Evolutionary conservation across 177 flowering plant genomes (phyloP).

Genomic region (Vitis hybrid): DNA sequence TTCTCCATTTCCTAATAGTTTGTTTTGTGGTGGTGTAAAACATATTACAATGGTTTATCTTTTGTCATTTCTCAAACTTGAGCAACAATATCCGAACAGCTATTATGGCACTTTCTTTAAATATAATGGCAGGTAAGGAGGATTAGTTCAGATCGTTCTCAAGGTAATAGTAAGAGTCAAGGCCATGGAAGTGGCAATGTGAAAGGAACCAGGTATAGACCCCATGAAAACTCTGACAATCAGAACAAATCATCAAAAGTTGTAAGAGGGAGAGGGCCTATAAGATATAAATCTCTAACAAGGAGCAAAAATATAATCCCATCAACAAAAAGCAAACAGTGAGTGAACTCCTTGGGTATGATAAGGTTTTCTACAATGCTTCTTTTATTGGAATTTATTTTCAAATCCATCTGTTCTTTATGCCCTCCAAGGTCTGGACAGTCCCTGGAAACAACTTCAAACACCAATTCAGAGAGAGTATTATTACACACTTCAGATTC

Average conservation of each 20-base stretch:
- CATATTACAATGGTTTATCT: background rate
- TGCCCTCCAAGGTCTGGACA: constrained; percentile 5
- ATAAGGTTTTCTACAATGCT: background rate
- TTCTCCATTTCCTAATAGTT: background rate
- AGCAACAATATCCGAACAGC: background rate
- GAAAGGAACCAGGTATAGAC: background rate
- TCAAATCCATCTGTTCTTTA: background rate
- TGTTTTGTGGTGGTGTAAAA: background rate
- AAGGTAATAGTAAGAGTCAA: background rate
- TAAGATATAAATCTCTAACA: constrained; percentile 3
- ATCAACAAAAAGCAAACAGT: background rate
- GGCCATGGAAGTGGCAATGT: background rate
- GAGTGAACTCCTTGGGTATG: background rate
- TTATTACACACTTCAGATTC: background rate
- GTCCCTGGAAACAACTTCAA: background rate
- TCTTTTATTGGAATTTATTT: background rate
- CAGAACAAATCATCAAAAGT: background rate
- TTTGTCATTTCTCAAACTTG: constrained; percentile 2
- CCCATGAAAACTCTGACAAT: background rate
- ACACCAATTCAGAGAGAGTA: background rate
- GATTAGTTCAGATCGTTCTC: background rate
- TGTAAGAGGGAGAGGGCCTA: constrained; percentile 14
- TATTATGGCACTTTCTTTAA: background rate
- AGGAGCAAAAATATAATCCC: background rate
- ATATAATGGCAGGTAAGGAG: background rate